Evolutionary conservation across 768 basidiomycete genomes (phyloP).

Genomic region (Tremella yokohamensis): DNA sequence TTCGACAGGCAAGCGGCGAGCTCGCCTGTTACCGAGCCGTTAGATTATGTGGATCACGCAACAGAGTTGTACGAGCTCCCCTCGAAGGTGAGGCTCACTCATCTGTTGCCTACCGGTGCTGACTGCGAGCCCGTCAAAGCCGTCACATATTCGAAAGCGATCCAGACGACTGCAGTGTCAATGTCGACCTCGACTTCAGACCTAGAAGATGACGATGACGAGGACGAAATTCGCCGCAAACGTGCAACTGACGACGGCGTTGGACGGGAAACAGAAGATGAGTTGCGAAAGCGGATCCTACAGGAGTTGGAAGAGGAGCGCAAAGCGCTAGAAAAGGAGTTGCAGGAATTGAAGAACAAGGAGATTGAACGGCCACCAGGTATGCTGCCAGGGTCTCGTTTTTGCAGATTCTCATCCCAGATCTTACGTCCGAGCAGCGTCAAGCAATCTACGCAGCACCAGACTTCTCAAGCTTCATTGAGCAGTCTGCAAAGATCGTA

Average conservation of each 20-base stretch:
- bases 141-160: conserved; percentile 50
- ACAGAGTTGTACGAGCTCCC: conserved; percentile 88
- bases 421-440: conserved; percentile 81
- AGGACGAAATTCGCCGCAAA: conserved; percentile 56
- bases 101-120: neutral
- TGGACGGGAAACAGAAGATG: conserved; percentile 60
- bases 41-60: conserved; percentile 83
- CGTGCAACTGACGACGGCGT: conserved; percentile 39
- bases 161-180: conserved; percentile 41
- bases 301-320: conserved; percentile 77
- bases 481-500: conserved; percentile 89
- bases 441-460: conserved; percentile 76
- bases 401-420: conserved; percentile 52
- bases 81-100: conserved; percentile 61
- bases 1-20: conserved; percentile 16
- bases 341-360: conserved; percentile 51
- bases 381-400: neutral
- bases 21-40: conserved; percentile 55
- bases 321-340: conserved; percentile 76
- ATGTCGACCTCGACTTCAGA: conserved; percentile 28
- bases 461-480: conserved; percentile 89
- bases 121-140: conserved; percentile 19
- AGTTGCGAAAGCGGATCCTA: conserved; percentile 71
- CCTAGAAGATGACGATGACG: conserved; percentile 49
- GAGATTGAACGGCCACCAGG: conserved; percentile 17